Base-by-base conservation (phyloP, 2,329 filamentous ascomycete genomes). In the Phialocephala sp. region DNA sequence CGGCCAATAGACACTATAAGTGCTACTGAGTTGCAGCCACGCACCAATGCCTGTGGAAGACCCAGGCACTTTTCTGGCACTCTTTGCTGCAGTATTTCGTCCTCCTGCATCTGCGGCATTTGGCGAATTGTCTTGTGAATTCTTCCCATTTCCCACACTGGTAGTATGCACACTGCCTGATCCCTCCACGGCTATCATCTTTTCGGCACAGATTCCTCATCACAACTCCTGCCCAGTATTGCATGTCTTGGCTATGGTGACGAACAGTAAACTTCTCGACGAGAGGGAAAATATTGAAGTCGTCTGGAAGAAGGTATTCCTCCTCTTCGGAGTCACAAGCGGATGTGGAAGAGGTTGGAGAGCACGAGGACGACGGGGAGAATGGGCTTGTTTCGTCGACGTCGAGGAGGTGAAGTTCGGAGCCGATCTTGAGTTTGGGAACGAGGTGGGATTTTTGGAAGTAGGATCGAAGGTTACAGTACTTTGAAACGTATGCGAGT, bases 21-120 rank as follows among this genome's bases (percentile, higher is more conserved):
- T 22, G 39, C 56, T 71, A 75, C 62, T 75, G 74, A 58, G 72
- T 72, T 39, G 91, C 91, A 66, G 90, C 89, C 65, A 95, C 90
- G 78, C 95, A 99, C 95, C 95, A 99, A 80, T 98, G 96, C 67
- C 95, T 89, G 78, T 99, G 95, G 80, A 93, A 98, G 35, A 95
- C 93, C 95, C 95, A 99, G 11, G 95, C 96, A 73, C 92, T 96
- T 84, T 98, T 98, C 81, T 99, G 95, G 80, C 95, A 99, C 79
- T 99, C 95, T 80, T 99, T 99, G 86, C 94, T 97, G 88, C 95
- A 99, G 82, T 97, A 97, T 79, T 99, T 99, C 68, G 95, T 99
- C 71, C 95, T 89, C 72, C 95, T 89, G 81, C 95, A 99, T 70
- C 95, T 90, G 71, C 95, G 90, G 81, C 95, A 99, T 81, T 99